Base-by-base conservation (phyloP, 176 grass and related monocot genomes). In the Oryza longistaminata region DNA sequence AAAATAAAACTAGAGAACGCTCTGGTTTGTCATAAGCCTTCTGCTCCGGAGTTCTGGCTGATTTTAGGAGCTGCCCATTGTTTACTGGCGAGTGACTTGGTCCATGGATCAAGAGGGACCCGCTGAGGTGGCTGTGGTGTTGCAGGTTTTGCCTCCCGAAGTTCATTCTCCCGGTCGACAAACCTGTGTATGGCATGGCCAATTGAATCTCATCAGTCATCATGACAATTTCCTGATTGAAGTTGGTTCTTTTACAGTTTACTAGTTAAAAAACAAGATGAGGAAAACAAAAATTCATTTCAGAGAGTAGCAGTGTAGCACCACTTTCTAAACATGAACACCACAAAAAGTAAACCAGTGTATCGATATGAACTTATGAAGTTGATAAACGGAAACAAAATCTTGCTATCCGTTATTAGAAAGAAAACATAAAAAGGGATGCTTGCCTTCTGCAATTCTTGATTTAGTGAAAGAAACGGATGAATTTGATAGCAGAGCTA, bases 161-260 rank as follows among this genome's bases (percentile, higher is more conserved):
- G 92, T 58, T 98, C 96, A 29, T 98, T 95, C 66, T 98, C 91
- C 88, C 91, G 90, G 66, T 93, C 93, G 1, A 98, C 91, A 65
- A 98, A 98, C 84, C 88, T 98, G 89, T 26, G 42, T 25, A 75
- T 6, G 9, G 9, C 62, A 39, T 61, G 58, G 21, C 58, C 35
- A 68, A n/a, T 68, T 68, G 10, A 80, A 50, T 31, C 64, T 80
- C 78, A 66, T 67, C 64, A 80, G 43, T 80, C 78, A 66, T 67
- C 64, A 80, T 0, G 5, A 17, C 5, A 49, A 21, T 61, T 67
- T 46, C 24, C 64, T 19, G 1, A 66, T 11, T 79, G 26, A 64
- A 78, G 11, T 64, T 11, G 0, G 21, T 64, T 42, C 34, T 3
- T 77, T 7, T n/a, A 3, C 19, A 22, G 19, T 22, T 10, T 43